phyloP scores from a whole-genome alignment of 257 asterid genomes.

The Solanum stenotomum region DNA sequence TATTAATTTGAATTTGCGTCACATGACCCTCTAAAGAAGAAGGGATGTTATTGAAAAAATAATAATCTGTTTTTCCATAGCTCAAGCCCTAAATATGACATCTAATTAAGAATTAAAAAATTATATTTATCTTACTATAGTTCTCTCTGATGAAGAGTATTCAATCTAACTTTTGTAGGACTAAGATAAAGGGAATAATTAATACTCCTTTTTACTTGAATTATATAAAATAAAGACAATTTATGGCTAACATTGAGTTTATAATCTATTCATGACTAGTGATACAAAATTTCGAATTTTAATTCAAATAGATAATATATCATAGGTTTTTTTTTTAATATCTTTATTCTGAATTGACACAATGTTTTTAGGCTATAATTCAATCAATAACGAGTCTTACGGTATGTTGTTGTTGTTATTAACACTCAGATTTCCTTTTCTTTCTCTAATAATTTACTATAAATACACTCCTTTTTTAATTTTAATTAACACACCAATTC shows the following conservation, averaged over 20 bases:
- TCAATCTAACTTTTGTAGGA: neutral
- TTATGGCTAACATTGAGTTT: neutral
- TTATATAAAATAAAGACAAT: neutral
- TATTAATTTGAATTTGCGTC: neutral
- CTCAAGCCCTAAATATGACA: no score
- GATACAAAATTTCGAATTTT: neutral
- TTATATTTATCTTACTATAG: neutral
- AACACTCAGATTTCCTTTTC: neutral
- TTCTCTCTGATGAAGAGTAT: neutral
- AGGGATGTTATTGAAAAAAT: neutral
- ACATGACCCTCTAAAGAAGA: fast-evolving
- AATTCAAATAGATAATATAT: neutral
- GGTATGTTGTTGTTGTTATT: neutral
- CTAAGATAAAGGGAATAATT: neutral
- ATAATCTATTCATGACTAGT: neutral
- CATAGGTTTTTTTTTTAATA: neutral
- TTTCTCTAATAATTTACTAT: neutral
- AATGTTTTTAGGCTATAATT: neutral
- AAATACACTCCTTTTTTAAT: neutral
- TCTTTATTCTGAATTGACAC: neutral
- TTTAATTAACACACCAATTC: neutral
- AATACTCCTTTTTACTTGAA: no score
- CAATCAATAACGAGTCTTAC: neutral
- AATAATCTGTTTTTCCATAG: no score
- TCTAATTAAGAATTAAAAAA: neutral